A percentile compares a stretch with the other conserved stretches of the same genome.
Conservation (phyloP, 2,329 filamentous ascomycete species). For the Pezizomycotina sp. region DNA sequence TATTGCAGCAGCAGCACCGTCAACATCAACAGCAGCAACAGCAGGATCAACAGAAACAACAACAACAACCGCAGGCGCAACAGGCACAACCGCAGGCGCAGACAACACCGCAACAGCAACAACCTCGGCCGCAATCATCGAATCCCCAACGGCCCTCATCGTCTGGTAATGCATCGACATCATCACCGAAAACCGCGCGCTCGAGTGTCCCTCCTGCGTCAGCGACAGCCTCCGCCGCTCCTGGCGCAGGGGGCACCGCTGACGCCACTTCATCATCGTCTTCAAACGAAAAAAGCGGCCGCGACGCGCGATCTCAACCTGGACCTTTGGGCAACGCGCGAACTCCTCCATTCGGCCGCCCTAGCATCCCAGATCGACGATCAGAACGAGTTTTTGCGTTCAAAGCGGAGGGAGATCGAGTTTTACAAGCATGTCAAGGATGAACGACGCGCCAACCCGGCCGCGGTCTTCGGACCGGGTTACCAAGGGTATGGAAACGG, state of each 20-base stretch:
- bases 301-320: conserved; percentile 29
- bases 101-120: no score
- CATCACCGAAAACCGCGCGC: conserved; percentile 6
- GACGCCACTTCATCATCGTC: conserved; percentile 16
- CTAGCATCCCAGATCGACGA: conserved; percentile 35
- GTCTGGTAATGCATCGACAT: conserved; percentile 10
- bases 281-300: conserved; percentile 20
- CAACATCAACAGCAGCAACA: no score
- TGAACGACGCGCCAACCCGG: conserved; percentile 41
- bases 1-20: no score
- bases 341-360: conserved; percentile 42
- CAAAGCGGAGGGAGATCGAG: conserved; percentile 48
- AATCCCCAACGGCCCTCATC: conserved; percentile 18
- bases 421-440: conserved; percentile 52
- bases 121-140: conserved; percentile 15
- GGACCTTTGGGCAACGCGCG: conserved; percentile 48
- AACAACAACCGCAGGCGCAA: no score
- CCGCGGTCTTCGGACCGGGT: conserved; percentile 48
- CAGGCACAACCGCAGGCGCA: no score
- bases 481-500: conserved; percentile 85
- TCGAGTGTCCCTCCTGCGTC: conserved; percentile 5
- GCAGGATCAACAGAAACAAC: no score
- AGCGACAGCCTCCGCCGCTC: conserved; percentile 17
- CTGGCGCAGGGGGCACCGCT: conserved; percentile 21
- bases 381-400: conserved; percentile 29